These are phyloP conservation scores for Crataegus laevigata DNA, from an alignment of 306 rosid genomes.

Conservation along the genomic window DNA sequence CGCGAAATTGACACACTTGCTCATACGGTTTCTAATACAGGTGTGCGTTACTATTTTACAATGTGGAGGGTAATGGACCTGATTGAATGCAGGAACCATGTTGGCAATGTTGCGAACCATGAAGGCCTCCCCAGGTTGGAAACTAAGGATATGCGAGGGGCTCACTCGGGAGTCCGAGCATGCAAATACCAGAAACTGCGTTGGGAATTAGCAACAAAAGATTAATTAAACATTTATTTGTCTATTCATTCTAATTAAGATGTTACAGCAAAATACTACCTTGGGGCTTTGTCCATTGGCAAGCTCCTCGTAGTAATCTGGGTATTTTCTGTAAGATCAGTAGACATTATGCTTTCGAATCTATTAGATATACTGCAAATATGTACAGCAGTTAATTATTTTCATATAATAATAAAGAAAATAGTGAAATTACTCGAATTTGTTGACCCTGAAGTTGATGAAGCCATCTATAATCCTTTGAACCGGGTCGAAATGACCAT, in stretches of 20 bases:
- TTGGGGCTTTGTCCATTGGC: slow-evolving; percentile 42
- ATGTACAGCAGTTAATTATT: no score
- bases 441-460: slow-evolving; percentile 24
- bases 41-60: neutral
- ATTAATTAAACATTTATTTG: no score
- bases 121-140: slow-evolving; percentile 68
- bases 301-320: slow-evolving; percentile 6
- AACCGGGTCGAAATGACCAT: slow-evolving; percentile 7
- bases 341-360: no score
- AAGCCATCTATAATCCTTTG: slow-evolving; percentile 36
- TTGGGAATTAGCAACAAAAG: neutral
- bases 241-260: no score
- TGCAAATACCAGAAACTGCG: slow-evolving; percentile 60
- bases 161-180: slow-evolving; percentile 79
- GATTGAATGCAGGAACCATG: slow-evolving; percentile 53
- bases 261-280: slow-evolving; percentile 16
- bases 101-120: slow-evolving; percentile 59
- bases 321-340: slow-evolving; percentile 31
- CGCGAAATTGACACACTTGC: no score
- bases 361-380: no score
- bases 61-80: slow-evolving; percentile 21
- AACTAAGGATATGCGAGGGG: slow-evolving; percentile 41
- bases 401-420: no score
- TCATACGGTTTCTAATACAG: no score
- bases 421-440: slow-evolving; percentile 31